Conservation (phyloP, 2,329 filamentous ascomycete species). For the Zasmidium citrigriseum region DNA sequence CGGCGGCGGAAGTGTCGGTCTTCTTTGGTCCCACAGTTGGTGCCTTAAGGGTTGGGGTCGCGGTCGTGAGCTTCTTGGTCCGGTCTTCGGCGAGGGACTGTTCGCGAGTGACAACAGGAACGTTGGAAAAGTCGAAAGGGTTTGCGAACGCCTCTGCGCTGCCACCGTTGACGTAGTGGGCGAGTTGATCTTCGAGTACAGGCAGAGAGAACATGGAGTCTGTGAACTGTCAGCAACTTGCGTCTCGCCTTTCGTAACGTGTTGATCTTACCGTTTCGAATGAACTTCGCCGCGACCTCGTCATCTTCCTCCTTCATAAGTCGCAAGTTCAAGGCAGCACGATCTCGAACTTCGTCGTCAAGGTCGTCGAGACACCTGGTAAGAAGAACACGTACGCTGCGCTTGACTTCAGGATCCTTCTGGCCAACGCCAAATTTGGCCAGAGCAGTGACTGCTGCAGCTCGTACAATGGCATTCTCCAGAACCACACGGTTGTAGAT, state of each 20-base stretch:
- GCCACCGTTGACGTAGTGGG: constrained; percentile 94
- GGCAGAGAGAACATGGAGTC: constrained; percentile 95
- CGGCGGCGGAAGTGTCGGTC: constrained; percentile 69
- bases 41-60: constrained; percentile 90
- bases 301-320: constrained; percentile 86
- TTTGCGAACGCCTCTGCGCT: constrained; percentile 80
- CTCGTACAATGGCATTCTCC: constrained; percentile 93
- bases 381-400: constrained; percentile 88
- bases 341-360: constrained; percentile 95
- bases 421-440: constrained; percentile 97
- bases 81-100: constrained; percentile 95
- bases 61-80: constrained; percentile 93
- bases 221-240: constrained; percentile 42
- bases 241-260: too few relatives aligned
- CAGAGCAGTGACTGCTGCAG: constrained; percentile 90
- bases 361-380: constrained; percentile 94
- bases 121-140: constrained; percentile 86
- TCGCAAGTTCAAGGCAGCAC: constrained; percentile 86
- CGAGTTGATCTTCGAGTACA: constrained; percentile 93
- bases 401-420: constrained; percentile 94
- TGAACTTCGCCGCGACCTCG: constrained; percentile 80
- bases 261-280: constrained; percentile 75
- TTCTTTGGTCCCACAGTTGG: constrained; percentile 80
- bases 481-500: constrained; percentile 98
- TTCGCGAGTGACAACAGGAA: constrained; percentile 91